Base-by-base conservation (phyloP, 2,329 filamentous ascomycete genomes). In the Zasmidium angulare region DNA sequence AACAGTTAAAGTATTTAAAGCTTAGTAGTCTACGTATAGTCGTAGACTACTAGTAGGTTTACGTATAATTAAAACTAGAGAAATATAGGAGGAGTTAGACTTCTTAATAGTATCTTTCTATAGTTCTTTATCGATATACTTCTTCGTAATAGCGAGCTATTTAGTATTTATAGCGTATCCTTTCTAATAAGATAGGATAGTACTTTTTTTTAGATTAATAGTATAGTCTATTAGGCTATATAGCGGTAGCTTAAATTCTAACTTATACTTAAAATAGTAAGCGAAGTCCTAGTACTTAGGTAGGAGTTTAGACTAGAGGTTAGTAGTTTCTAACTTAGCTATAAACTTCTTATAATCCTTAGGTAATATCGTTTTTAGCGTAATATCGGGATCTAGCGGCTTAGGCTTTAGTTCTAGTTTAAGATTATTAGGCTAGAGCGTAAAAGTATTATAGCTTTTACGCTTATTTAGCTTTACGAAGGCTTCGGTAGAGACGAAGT, bases 141-240 rank as follows among this genome's bases (percentile, higher is more conserved):
- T 4, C 11, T 6, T 50, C 36, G 21, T 2, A n/a, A 36, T 19
- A 55, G 24, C 4, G 20, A 7, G 26, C 12, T 24, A 7, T 14
- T 26, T 12, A 20, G 22, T 10, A n/a, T 24, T 11, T n/a, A n/a
- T 20, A 24, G 20, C n/a, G 26, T 53, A 40, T 19, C 19, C 10
- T 53, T 29, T 48, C 50, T 46, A 24, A n/a, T 10, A 20, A n/a
- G 14, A 10, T 3, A 17, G 20, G 21, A 21, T 48, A 54, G 12
- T 50, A 20, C 40, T 22, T 17, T 22, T 43, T n/a, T 59, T 55
- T 11, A 59, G 24, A 10, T 59, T 49, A 26, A 59, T 59, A 21
- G 53, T 29, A 46, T 59, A 55, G 17, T 59, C 21, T 7, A 14
- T 7, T 14, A 14, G 29, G 7, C 29, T 36, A 36, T 36, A 36